phyloP scores from a whole-genome alignment of 2,329 filamentous ascomycete species.

The Neonectria sp. region DNA sequence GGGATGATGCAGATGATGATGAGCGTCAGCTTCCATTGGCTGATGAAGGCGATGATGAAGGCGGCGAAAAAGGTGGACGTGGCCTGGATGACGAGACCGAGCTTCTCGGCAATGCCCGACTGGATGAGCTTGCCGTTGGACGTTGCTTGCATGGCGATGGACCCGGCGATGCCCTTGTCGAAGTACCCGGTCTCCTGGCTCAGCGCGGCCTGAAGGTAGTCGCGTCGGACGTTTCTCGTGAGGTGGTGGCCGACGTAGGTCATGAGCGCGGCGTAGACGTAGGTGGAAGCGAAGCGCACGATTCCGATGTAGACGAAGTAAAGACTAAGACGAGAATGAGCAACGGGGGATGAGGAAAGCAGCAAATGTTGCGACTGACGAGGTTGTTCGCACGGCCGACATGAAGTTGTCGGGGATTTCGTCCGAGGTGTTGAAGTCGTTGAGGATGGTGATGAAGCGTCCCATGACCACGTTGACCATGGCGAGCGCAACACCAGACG shows the following conservation, averaged over 20 bases:
- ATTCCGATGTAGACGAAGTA: conserved; percentile 72
- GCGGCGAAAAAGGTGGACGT: conserved; percentile 53
- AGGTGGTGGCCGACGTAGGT: conserved; percentile 65
- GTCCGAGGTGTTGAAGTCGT: conserved; percentile 27
- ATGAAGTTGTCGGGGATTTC: conserved; percentile 38
- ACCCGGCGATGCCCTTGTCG: conserved; percentile 56
- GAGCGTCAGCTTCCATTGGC: conserved; percentile 59
- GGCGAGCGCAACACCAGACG: conserved; percentile 47
- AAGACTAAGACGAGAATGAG: conserved; percentile 42
- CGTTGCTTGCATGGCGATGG: conserved; percentile 53
- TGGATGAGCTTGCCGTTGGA: conserved; percentile 58
- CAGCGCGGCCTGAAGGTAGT: conserved; percentile 64
- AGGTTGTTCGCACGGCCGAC: conserved; percentile 24
- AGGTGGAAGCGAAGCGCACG: conserved; percentile 64
- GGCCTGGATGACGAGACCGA: conserved; percentile 54
- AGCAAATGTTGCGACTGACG: neutral
- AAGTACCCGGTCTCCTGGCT: conserved; percentile 65
- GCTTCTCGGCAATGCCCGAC: conserved; percentile 55
- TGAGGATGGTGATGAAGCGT: conserved; percentile 45
- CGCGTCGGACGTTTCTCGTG: conserved; percentile 60
- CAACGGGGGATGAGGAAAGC: neutral
- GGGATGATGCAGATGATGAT: conserved; percentile 47
- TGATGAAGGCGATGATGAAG: conserved; percentile 55
- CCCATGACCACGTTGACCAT: conserved; percentile 50
- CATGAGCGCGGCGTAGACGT: conserved; percentile 58